phyloP scores from a whole-genome alignment of 192 early-diverging fungal genomes.

The Rhizophagus clarus region DNA sequence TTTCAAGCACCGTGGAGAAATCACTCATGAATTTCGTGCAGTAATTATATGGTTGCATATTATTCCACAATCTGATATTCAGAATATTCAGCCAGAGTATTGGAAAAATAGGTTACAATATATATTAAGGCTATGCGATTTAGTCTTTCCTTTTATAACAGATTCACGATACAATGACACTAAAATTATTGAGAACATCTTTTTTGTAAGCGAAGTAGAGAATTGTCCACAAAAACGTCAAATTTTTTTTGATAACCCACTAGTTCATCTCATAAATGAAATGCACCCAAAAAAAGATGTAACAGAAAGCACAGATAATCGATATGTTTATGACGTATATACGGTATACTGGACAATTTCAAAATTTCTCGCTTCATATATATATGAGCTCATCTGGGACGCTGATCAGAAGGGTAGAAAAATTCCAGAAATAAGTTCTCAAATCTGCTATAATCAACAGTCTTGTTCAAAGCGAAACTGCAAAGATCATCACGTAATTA shows the following conservation, averaged over 20 bases:
- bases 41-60: constrained; percentile 19
- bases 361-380: constrained; percentile 3
- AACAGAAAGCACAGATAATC: not conserved
- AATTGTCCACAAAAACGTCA: not conserved
- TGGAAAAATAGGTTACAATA: not conserved
- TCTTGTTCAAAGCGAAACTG: not conserved
- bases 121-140: not conserved
- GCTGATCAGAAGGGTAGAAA: not conserved
- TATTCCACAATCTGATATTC: not conserved
- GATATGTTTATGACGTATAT: not conserved
- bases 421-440: not conserved
- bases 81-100: not conserved
- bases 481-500: constrained; percentile 1
- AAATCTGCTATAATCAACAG: not conserved
- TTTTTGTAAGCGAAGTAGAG: constrained; percentile 10
- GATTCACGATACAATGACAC: not conserved
- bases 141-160: not conserved
- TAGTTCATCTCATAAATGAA: not conserved
- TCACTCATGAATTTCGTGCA: not conserved
- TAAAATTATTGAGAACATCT: constrained; percentile 1
- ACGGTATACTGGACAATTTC: not conserved
- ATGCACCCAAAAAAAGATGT: too few species aligned
- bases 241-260: constrained; percentile 15
- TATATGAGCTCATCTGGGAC: not conserved
- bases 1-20: not conserved